Percentiles rank a stretch among this genome's conserved stretches.
phyloP scores from a whole-genome alignment of 441 rosid species.

The Pelargonium cotyledonis region DNA sequence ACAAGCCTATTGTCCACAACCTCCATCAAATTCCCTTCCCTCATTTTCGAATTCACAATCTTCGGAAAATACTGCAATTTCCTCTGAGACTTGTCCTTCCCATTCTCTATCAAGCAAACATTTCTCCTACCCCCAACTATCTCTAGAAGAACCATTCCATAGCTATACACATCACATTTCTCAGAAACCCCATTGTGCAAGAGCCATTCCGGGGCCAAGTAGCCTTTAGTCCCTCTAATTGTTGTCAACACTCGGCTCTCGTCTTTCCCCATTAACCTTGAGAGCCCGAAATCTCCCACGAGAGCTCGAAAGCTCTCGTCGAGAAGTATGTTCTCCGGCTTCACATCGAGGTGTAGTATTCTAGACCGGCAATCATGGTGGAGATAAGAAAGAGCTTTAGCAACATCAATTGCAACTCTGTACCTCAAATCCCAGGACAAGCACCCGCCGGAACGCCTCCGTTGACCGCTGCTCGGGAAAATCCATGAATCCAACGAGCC shows the following conservation, averaged over 20 bases:
- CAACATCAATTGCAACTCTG: conserved; percentile 64
- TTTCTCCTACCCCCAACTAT: conserved; percentile 69
- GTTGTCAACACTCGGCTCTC: conserved; percentile 64
- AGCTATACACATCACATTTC: conserved; percentile 75
- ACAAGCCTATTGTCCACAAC: conserved; percentile 49
- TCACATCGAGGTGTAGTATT: conserved; percentile 78
- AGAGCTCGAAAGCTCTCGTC: conserved; percentile 59
- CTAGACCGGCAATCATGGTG: conserved; percentile 76
- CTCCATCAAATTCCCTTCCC: conserved; percentile 57
- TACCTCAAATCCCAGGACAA: conserved; percentile 65
- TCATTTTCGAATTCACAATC: conserved; percentile 49
- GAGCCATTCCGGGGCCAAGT: conserved; percentile 86
- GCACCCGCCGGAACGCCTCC: conserved; percentile 40
- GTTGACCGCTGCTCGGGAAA: conserved; percentile 26
- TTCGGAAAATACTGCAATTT: conserved; percentile 66
- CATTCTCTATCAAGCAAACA: conserved; percentile 34
- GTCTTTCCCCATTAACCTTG: conserved; percentile 59
- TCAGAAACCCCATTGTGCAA: conserved; percentile 59
- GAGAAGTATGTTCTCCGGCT: conserved; percentile 71
- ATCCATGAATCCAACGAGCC: conserved; percentile 80
- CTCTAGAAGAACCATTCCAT: conserved; percentile 72
- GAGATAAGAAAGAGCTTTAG: conserved; percentile 66
- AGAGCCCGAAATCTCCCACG: conserved; percentile 70
- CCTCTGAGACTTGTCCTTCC: conserved; percentile 27
- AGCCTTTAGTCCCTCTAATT: conserved; percentile 70